These are phyloP conservation scores for Encephalitozoon intestinalis DNA, from an alignment of 371 early-diverging fungal genomes.

Conservation along the genomic window DNA sequence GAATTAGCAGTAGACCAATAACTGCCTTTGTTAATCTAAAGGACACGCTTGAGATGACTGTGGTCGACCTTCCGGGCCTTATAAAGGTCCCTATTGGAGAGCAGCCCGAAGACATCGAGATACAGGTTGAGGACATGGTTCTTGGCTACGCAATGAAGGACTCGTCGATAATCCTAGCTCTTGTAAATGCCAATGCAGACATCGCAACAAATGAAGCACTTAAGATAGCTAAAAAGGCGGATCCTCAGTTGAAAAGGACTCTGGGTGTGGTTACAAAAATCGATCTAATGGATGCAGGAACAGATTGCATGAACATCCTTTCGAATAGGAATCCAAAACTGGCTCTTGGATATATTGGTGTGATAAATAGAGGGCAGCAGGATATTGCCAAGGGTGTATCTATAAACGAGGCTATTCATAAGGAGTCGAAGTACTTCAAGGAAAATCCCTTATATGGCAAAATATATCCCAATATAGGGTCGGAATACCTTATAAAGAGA, in stretches of 20 bases:
- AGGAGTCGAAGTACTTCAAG: slow-evolving; percentile 38
- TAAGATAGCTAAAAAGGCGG: slow-evolving; percentile 78
- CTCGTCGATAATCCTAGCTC: slow-evolving; percentile 82
- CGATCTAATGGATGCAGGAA: slow-evolving; percentile 84
- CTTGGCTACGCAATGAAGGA: slow-evolving; percentile 78
- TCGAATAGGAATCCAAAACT: slow-evolving; percentile 79
- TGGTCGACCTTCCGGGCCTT: slow-evolving; percentile 89
- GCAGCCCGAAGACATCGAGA: slow-evolving; percentile 80
- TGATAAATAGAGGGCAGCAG: slow-evolving; percentile 78
- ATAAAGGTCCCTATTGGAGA: slow-evolving; percentile 73
- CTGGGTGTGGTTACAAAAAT: slow-evolving; percentile 96
- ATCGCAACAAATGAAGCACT: slow-evolving; percentile 93
- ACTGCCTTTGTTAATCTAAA: slow-evolving; percentile 80
- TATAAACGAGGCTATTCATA: slow-evolving; percentile 10
- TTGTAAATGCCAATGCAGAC: slow-evolving; percentile 92
- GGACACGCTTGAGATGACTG: slow-evolving; percentile 81
- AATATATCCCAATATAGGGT: slow-evolving; percentile 11
- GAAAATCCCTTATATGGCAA: not conserved
- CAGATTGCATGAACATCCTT: slow-evolving; percentile 62
- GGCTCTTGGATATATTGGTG: slow-evolving; percentile 88
- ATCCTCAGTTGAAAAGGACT: slow-evolving; percentile 81
- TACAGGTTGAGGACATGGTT: slow-evolving; percentile 79
- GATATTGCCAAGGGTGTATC: slow-evolving; percentile 49
- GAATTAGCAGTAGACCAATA: slow-evolving; percentile 68
- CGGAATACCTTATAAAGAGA: not conserved